phyloP scores from a whole-genome alignment of 2,329 filamentous ascomycete genomes.

The Mollisiaceae sp. region DNA sequence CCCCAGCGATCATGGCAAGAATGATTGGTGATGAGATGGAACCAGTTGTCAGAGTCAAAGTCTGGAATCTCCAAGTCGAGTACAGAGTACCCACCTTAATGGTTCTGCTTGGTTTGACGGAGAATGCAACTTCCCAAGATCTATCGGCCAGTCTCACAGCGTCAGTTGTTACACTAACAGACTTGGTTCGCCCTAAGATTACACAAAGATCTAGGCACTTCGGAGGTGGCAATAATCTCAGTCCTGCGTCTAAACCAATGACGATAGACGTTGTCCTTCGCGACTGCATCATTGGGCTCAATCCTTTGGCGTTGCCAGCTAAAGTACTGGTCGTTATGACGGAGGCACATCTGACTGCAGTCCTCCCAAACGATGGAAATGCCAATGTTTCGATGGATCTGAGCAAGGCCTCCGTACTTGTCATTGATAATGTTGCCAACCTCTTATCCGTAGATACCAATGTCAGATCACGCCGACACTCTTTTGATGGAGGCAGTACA shows the following conservation, averaged over 20 bases:
- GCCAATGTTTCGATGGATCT: conserved; percentile 70
- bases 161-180: conserved; percentile 78
- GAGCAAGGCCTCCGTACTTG: conserved; percentile 79
- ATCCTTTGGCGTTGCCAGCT: conserved; percentile 75
- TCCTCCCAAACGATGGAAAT: conserved; percentile 67
- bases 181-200: conserved; percentile 57
- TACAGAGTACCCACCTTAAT: conserved; percentile 86
- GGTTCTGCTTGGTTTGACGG: conserved; percentile 74
- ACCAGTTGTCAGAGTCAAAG: conserved; percentile 84
- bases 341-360: conserved; percentile 73
- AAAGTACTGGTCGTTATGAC: conserved; percentile 82
- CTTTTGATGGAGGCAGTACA: conserved; percentile 43
- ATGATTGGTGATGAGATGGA: conserved; percentile 96
- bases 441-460: conserved; percentile 34
- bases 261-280: conserved; percentile 76
- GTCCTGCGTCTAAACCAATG: conserved; percentile 57
- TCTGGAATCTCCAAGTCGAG: conserved; percentile 84
- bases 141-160: conserved; percentile 76
- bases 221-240: conserved; percentile 19
- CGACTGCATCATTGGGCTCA: conserved; percentile 84
- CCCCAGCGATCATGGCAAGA: conserved; percentile 81
- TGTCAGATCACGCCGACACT: conserved; percentile 32
- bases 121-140: conserved; percentile 72
- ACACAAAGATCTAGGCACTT: conserved; percentile 30
- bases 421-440: conserved; percentile 75